Conservation (phyloP, 1,139 yeast species). For the Geotrichum restrictum region DNA sequence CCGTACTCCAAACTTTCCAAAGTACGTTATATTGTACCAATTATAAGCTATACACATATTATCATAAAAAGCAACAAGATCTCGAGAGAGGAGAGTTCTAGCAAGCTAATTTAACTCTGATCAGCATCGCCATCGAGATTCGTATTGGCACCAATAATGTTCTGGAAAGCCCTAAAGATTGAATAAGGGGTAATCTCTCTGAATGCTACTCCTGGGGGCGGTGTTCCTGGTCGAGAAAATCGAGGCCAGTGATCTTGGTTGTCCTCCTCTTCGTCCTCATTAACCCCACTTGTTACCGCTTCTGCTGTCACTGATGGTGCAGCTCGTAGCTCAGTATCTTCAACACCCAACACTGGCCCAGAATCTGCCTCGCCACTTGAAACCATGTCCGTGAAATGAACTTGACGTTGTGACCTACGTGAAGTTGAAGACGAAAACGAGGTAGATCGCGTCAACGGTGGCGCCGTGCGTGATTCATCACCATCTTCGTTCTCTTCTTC, state of each 20-base stretch:
- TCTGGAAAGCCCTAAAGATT: neutral
- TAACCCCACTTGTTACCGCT: too few species aligned
- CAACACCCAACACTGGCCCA: too few species aligned
- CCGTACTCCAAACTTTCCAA: neutral
- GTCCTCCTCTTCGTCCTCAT: neutral
- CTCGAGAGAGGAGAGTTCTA: too few species aligned
- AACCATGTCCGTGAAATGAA: conserved; percentile 14
- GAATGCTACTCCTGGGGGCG: neutral
- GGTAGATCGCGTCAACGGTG: conserved; percentile 3
- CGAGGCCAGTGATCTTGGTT: neutral
- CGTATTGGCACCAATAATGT: neutral
- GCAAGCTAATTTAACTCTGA: neutral
- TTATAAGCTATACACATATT: too few species aligned
- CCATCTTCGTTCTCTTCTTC: neutral
- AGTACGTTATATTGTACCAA: too few species aligned
- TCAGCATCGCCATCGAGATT: neutral
- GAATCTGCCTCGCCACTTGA: neutral
- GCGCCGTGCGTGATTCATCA: neutral
- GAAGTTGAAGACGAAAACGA: conserved; percentile 12
- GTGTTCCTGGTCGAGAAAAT: conserved; percentile 3
- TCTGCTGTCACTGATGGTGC: too few species aligned
- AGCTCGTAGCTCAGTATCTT: too few species aligned
- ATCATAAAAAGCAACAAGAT: too few species aligned
- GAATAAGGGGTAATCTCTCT: neutral
- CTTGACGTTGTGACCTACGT: conserved; percentile 14